Evolutionary conservation across 768 basidiomycete species (phyloP), one percentile per base, ranked within the genome.

Genomic region (Hericium rajendrae): DNA sequence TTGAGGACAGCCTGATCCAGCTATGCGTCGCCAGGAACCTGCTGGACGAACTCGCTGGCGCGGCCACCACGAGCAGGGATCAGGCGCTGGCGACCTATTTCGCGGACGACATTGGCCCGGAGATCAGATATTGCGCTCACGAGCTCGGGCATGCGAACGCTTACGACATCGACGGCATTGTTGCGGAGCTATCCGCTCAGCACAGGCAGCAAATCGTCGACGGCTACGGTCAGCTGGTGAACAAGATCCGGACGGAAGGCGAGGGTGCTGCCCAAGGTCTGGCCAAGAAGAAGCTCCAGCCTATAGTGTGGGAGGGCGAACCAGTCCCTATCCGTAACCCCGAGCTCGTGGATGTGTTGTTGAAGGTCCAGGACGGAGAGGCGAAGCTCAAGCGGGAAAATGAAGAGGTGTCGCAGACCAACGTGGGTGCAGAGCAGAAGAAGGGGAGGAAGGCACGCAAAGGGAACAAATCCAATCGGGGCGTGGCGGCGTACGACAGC

Each of bases 111-210:
- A 82, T 95, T 54, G 85, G 89, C 22, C 93, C 95, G 0, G 85
- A 97, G 69, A 92, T 98, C 55, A 77, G 95, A 48, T 87, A 94
- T 71, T 92, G 88, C 63, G 94, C 94, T 0, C 95, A 97, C 65
- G 86, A 92, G 65, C 75, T 94, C 13, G 90, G 92, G 1, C 76
- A 83, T 54, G 75, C 75, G 46, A 86, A 83, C 64, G 84, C 89
- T 3, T 94, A 94, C 70, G 90, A 93, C 67, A 73, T 93, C 32
- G 86, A 89, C 60, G 80, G 76, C 4, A 86, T 94, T 60, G 86
- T 83, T 18, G 72, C 74, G 5, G 86, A 88, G 56, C 67, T 89
- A 12, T 78, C 84, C 2, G 71, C 77, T 0, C 74, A 75, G 58
- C 78, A 84, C 60, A 75, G 78, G 54, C 78, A 77, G 50, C 72